Evolutionary conservation across 176 grass and related monocot genomes (phyloP).

Genomic region (Avena insularis): DNA sequence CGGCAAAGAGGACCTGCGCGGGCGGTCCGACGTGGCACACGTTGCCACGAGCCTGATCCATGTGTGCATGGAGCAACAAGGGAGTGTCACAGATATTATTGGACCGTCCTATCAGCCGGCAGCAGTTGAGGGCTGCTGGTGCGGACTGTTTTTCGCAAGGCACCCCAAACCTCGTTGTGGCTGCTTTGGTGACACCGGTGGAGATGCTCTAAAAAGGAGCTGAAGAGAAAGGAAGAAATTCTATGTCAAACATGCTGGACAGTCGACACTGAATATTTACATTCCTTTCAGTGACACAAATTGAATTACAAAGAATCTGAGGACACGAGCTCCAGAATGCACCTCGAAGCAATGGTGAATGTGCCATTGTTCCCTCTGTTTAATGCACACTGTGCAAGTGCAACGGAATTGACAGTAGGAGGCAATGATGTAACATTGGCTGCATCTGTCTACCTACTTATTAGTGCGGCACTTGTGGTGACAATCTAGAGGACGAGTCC

Average conservation of each 20-base stretch:
- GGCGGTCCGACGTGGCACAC: too few relatives aligned
- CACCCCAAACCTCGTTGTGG: too few relatives aligned
- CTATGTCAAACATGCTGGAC: neutral
- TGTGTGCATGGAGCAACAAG: too few relatives aligned
- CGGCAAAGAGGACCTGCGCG: too few relatives aligned
- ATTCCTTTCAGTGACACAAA: neutral
- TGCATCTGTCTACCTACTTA: neutral
- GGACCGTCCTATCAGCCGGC: too few relatives aligned
- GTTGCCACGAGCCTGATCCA: too few relatives aligned
- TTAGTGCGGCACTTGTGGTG: conserved; percentile 1
- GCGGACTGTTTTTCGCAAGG: too few relatives aligned
- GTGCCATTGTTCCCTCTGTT: neutral
- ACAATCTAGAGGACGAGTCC: conserved; percentile 37
- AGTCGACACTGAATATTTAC: neutral
- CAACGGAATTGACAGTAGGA: neutral
- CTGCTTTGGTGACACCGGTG: too few relatives aligned
- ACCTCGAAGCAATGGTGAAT: neutral
- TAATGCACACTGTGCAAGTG: neutral
- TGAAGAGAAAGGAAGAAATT: neutral
- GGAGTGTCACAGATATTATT: too few relatives aligned
- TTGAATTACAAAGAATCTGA: too few relatives aligned
- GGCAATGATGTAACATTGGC: neutral
- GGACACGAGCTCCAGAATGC: neutral
- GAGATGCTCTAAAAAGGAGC: neutral
- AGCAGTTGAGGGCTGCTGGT: too few relatives aligned